phyloP scores from a whole-genome alignment of 305 asterid genomes.

The Solanum hybrid region DNA sequence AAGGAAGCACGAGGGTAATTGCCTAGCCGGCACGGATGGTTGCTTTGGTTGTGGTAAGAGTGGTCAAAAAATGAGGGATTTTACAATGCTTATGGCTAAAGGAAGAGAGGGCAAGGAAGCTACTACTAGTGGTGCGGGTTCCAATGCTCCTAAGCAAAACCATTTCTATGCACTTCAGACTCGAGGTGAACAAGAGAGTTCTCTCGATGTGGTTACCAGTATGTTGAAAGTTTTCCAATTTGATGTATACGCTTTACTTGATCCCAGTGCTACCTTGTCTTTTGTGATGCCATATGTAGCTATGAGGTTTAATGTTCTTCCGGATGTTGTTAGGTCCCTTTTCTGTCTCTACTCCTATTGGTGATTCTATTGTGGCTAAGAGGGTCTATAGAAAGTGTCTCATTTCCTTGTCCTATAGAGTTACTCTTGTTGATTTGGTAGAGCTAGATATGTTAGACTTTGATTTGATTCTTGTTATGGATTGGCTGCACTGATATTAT shows the following conservation, averaged over 20 bases:
- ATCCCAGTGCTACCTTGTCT: background rate
- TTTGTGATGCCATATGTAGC: background rate
- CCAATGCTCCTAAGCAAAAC: too few species aligned
- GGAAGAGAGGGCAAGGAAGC: background rate
- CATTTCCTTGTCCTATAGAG: background rate
- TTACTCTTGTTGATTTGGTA: background rate
- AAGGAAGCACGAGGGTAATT: background rate
- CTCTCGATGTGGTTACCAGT: background rate
- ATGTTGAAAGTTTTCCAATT: background rate
- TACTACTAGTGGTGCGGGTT: background rate
- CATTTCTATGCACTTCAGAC: background rate
- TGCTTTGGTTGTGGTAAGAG: background rate
- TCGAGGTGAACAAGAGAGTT: background rate
- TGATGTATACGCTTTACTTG: background rate
- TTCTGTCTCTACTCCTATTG: background rate
- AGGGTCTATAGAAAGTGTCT: background rate
- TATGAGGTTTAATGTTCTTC: background rate
- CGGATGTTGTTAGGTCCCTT: background rate
- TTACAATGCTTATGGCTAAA: background rate
- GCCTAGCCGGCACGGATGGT: background rate
- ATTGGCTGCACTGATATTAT: too few species aligned
- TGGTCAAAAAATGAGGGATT: background rate
- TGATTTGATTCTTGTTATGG: background rate
- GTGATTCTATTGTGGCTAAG: background rate
- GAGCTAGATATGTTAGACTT: background rate